Evolutionary conservation across 441 rosid genomes (phyloP), one percentile per base, ranked within the genome.

Genomic region (Erodium moschatum): DNA sequence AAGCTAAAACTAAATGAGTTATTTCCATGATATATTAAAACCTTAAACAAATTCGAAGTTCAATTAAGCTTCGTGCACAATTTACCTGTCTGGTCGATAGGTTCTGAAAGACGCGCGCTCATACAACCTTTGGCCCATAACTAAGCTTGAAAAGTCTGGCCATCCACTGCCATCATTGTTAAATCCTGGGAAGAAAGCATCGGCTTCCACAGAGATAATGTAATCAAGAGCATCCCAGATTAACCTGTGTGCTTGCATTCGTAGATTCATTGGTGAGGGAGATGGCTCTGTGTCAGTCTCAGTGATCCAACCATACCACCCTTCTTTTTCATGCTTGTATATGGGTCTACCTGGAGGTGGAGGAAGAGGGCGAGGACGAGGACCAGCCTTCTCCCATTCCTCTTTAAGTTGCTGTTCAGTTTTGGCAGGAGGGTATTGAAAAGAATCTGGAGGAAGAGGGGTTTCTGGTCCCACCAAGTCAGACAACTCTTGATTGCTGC

Each of bases 351-450:
- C 96, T 11, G 98, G 97, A 80, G 99, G 98, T 48, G 99, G 99
- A 80, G 98, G 97, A 78, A 96, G 96, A 70, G 99, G 97, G 35
- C 99, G 83, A 70, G 99, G 99, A 54, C 99, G 85, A 33, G 97
- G 98, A 66, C 99, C 99, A 63, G 97, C 96, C 80, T 68, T 88
- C 16, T 87, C 80, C 99, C 99, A 96, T 67, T 88, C 94, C 71
- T 88, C 89, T 78, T 86, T 83, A 71, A 90, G 88, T 67, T 86
- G 85, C 73, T 84, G 71, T 54, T 84, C 91, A 71, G 83, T 89
- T 84, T 90, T 87, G 52, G 81, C 72, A 65, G 76, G 84, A 79
- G 87, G 87, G 65, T 81, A 63, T 72, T 75, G 78, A 58, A 71
- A 85, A 67, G 71, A 70, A 78, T 85, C 81, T 69, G 69, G 70